Evolutionary conservation across 441 rosid genomes (phyloP).

Genomic region (Erysimum cheiri): DNA sequence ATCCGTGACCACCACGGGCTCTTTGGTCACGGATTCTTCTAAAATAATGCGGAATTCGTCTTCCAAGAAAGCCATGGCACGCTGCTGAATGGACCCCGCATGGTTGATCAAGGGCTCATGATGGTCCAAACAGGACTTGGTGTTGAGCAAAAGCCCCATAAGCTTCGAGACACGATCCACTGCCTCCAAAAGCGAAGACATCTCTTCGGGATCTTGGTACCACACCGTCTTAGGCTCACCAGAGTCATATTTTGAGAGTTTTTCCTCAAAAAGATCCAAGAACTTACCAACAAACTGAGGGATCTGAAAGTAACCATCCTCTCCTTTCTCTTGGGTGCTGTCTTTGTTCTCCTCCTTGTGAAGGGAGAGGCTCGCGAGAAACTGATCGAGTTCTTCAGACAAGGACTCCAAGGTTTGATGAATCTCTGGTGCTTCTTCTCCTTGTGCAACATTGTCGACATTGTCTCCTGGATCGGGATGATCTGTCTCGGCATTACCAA

Average conservation of each 20-base stretch:
- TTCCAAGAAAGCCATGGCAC: constrained; percentile 72
- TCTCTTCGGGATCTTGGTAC: constrained; percentile 51
- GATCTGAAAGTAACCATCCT: constrained; percentile 43
- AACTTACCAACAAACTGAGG: constrained; percentile 61
- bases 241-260: constrained; percentile 49
- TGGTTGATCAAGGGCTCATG: constrained; percentile 58
- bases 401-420: constrained; percentile 53
- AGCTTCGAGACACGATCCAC: constrained; percentile 63
- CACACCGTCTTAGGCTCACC: constrained; percentile 50
- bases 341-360: constrained; percentile 38
- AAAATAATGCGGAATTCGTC: constrained; percentile 70
- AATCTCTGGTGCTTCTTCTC: constrained; percentile 34
- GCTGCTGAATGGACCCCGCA: constrained; percentile 62
- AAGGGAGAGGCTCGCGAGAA: constrained; percentile 46
- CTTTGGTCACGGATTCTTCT: constrained; percentile 49
- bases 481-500: constrained; percentile 38
- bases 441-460: constrained; percentile 38
- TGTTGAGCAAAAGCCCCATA: constrained; percentile 32
- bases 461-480: constrained; percentile 33
- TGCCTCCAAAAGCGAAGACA: constrained; percentile 52
- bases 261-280: constrained; percentile 65
- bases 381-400: constrained; percentile 58
- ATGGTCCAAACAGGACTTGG: constrained; percentile 50
- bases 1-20: constrained; percentile 8
- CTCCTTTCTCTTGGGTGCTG: constrained; percentile 8